Conservation (phyloP, 768 basidiomycete genomes). For the Lactarius deliciosus region DNA sequence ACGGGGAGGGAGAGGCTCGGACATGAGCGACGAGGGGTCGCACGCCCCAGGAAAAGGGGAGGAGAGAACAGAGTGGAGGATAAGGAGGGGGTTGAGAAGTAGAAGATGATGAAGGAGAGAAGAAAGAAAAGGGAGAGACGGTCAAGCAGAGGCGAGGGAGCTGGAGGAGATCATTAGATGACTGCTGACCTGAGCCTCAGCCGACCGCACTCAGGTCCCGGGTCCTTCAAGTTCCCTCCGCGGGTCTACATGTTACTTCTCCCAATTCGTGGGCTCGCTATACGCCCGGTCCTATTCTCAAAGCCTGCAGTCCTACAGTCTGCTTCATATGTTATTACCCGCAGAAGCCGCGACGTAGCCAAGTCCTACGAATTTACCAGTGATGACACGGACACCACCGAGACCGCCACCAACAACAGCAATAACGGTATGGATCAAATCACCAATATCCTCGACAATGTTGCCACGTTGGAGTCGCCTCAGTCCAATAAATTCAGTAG, state of each 20-base stretch:
- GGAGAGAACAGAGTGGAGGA: constrained; percentile 23
- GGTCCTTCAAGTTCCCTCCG: constrained; percentile 15
- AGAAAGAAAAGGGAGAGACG: constrained; percentile 24
- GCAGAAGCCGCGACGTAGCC: background rate
- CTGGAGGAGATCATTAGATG: constrained; percentile 2
- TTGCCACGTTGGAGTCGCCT: background rate
- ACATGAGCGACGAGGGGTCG: constrained; percentile 33
- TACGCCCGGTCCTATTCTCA: background rate
- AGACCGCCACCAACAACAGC: background rate
- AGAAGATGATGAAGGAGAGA: constrained; percentile 26
- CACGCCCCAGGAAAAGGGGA: constrained; percentile 22
- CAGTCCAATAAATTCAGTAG: constrained; percentile 11
- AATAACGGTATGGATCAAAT: constrained; percentile 7
- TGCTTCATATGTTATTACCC: constrained; percentile 1
- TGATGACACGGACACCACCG: background rate
- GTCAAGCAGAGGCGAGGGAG: background rate
- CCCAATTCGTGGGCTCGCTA: background rate
- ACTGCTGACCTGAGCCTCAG: background rate
- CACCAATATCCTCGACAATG: constrained; percentile 19
- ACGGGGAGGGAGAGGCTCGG: constrained; percentile 37
- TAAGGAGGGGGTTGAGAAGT: constrained; percentile 15
- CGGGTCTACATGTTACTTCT: constrained; percentile 9
- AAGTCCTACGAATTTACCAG: background rate
- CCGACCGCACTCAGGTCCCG: constrained; percentile 10
- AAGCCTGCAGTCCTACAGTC: background rate